Evolutionary conservation across 2,329 filamentous ascomycete species (phyloP), one percentile per base, ranked within the genome.

Genomic region (Lachnellula cervina): DNA sequence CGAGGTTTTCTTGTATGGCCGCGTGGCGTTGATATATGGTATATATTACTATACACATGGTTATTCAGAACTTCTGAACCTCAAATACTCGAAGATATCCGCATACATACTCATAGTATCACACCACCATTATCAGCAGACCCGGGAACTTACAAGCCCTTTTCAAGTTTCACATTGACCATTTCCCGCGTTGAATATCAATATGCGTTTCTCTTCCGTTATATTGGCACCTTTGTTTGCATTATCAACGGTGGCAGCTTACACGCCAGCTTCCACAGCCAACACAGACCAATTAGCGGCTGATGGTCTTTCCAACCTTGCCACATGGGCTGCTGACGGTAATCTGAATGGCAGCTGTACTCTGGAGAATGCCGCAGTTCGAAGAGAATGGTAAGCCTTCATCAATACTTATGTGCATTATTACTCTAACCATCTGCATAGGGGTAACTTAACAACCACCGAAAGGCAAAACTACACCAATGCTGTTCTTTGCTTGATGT

Each of bases 311-410:
- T 46, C 66, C n/a, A 73, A 71, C 40, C 62, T 74, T 13, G 69
- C 65, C 5, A 47, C 64, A 8, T 64, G 71, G 46, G 55, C 68
- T 32, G 37, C 60, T 17, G 32, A 54, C 57, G 57, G 8, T 0
- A 46, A 17, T 57, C 57, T 6, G 47, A 55, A 11, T 19, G 49
- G 51, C 17, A 64, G 59, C 21, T 76, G 73, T 59, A 74, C 66
- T 0, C 54, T 73, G 16, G 54, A 68, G 5, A 77, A 73, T 54
- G 70, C 70, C 1, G 64, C 66, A 3, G 63, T 76, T 4, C 68
- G 76, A 48, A 66, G 67, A 59, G 76, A 78, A 67, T 78, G 76
- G 76, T 74, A 53, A 54, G 60, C 40, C 9, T 21, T n/a, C 34
- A 19, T 46, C 2, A 44, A 16, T 11, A 11, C 34, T 35, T 5